These are phyloP conservation scores for Mallotus nudiflorus DNA, from an alignment of 345 rosid species.

Conservation along the genomic window DNA sequence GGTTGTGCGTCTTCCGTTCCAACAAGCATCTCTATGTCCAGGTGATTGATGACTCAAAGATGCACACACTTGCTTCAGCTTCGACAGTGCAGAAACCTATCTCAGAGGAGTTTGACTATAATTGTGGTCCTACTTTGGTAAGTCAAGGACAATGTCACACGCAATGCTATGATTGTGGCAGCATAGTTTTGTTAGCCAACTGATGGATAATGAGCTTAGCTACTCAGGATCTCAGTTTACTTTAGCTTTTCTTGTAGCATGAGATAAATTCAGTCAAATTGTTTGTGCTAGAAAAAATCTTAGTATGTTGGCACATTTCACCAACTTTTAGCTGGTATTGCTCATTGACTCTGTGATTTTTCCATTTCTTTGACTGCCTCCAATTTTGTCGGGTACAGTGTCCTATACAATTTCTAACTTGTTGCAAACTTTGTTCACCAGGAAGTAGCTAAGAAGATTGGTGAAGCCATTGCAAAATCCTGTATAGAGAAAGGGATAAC, in stretches of 20 bases:
- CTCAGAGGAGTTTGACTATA: slow-evolving; percentile 59
- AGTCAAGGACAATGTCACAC: too few species aligned
- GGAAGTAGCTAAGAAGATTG: slow-evolving; percentile 93
- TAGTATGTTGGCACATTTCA: background rate
- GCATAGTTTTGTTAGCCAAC: background rate
- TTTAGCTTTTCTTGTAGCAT: too few species aligned
- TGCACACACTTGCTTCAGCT: slow-evolving; percentile 93
- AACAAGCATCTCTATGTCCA: slow-evolving; percentile 90
- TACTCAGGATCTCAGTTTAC: background rate
- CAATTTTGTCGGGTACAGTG: background rate
- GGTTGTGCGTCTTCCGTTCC: slow-evolving; percentile 78
- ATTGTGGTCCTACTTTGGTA: slow-evolving; percentile 79
- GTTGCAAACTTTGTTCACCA: slow-evolving; percentile 23
- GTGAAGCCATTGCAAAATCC: slow-evolving; percentile 73
- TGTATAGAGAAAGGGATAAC: slow-evolving; percentile 91
- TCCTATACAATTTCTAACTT: background rate
- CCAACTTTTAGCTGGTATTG: background rate
- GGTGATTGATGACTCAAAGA: slow-evolving; percentile 95
- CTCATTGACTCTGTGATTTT: background rate
- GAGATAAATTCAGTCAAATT: background rate
- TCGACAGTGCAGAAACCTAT: slow-evolving; percentile 80
- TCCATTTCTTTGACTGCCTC: background rate
- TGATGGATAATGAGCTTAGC: background rate
- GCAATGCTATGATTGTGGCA: background rate
- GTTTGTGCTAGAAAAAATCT: background rate